Evolutionary conservation across 2,329 filamentous ascomycete species (phyloP), one percentile per base, ranked within the genome.

Genomic region (Exserohilum rostratum): DNA sequence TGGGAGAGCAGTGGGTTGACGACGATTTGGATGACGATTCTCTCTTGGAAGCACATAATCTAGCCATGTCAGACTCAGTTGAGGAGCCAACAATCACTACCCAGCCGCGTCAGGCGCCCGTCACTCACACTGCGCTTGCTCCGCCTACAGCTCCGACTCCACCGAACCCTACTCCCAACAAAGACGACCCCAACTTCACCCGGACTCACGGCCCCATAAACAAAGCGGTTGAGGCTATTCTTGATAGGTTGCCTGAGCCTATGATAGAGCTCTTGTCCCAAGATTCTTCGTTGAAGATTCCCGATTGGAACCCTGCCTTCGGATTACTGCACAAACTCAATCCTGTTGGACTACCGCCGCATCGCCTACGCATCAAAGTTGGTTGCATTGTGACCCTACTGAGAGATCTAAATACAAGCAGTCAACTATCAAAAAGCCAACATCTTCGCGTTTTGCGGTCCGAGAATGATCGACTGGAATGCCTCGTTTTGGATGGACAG

Each of bases 21-120:
- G 67, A 73, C 1, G 70, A 73, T 11, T 42, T 74, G 18, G 72
- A 75, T 31, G 72, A 76, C 48, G 66, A 71, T 12, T 60, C 65
- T 1, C 55, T 76, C 1, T 55, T 74, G 3, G 60, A 73, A 40
- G 60, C 60, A 5, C 67, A 75, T 29, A 61, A 71, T 17, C 18
- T 65, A 31, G 34, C 66, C 50, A 62, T 68, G 53, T 67, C 67
- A 18, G 70, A 73, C 53, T 57, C 66, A 3, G 10, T 57, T 6
- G 66, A 69, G 13, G 55, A 60, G 17, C 22, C 47, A 12, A 11
- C n/a, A 35, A 2, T 25, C 10, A 15, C 45, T 34, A 31, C 2
- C 46, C 25, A 43, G 30, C 55, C 50, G 2, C 50, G 50, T 3
- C 50, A 49, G 7, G 33, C 48, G 5, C 53, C 50, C 10, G 40